Evolutionary conservation across 106 monocot species (phyloP).

Genomic region (Dactylorhiza incarnata): DNA sequence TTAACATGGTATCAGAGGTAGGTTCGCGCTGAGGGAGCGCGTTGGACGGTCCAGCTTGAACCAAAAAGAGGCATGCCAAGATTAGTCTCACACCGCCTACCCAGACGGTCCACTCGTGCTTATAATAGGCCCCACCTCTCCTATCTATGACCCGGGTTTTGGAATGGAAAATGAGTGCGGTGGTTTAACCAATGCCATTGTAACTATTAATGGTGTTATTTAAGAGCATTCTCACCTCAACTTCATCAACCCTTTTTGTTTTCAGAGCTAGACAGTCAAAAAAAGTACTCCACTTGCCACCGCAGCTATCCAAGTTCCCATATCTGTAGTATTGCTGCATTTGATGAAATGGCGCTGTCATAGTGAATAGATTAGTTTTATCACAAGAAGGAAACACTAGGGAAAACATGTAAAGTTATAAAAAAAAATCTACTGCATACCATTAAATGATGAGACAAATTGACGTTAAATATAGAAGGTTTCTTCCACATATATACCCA

Average conservation of each 20-base stretch:
- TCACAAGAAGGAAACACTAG: not conserved
- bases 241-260: constrained; percentile 54
- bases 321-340: constrained; percentile 90
- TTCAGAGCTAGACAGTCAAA: constrained; percentile 81
- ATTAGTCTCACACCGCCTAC: too few relatives aligned
- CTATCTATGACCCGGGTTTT: too few relatives aligned
- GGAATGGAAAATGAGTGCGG: too few relatives aligned
- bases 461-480: not conserved
- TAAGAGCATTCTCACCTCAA: constrained; percentile 42
- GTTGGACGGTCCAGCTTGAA: too few relatives aligned
- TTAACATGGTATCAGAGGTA: too few relatives aligned
- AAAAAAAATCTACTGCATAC: not conserved
- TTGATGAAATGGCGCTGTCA: constrained; percentile 85
- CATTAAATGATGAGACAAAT: constrained; percentile 6
- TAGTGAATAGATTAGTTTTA: not conserved
- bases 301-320: constrained; percentile 82
- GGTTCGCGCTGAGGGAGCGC: too few relatives aligned
- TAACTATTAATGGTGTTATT: not conserved
- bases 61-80: too few relatives aligned
- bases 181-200: not conserved
- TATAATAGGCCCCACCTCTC: too few relatives aligned
- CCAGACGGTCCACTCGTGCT: too few relatives aligned
- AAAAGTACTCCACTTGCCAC: constrained; percentile 73
- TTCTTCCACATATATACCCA: not conserved
- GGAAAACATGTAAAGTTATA: not conserved